Conservation (phyloP, 176 grass and related monocot species). For the Hyparrhenia diplandra region DNA sequence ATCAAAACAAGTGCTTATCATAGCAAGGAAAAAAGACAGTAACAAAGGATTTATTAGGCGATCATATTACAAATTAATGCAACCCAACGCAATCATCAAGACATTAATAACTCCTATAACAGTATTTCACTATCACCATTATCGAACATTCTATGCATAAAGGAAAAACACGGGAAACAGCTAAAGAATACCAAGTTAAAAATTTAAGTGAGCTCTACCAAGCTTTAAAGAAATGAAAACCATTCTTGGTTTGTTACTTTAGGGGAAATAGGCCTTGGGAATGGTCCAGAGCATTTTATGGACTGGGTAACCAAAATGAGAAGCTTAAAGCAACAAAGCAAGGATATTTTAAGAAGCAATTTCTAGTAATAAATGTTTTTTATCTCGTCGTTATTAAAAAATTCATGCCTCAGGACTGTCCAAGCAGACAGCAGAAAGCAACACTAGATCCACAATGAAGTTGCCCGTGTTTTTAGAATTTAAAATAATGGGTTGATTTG, state of each 20-base stretch:
- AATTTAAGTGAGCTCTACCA: neutral
- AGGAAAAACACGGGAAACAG: neutral
- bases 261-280: neutral
- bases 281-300: neutral
- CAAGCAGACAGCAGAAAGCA: too few relatives aligned
- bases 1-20: neutral
- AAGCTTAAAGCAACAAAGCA: neutral
- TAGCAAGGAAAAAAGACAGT: neutral
- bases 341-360: neutral
- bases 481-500: neutral
- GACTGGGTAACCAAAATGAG: neutral
- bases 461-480: neutral
- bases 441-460: neutral
- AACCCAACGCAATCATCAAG: neutral
- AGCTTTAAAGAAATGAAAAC: neutral
- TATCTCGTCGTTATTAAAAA: neutral
- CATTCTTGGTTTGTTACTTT: neutral
- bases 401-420: neutral
- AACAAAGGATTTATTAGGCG: constrained; percentile 6
- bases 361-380: neutral
- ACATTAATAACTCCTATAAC: neutral
- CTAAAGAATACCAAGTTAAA: neutral
- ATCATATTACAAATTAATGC: neutral
- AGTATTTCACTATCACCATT: neutral
- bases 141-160: constrained; percentile 3